Evolutionary conservation across 2,329 filamentous ascomycete species (phyloP), one percentile per base, ranked within the genome.

Genomic region (Basipetospora chlamydospora): DNA sequence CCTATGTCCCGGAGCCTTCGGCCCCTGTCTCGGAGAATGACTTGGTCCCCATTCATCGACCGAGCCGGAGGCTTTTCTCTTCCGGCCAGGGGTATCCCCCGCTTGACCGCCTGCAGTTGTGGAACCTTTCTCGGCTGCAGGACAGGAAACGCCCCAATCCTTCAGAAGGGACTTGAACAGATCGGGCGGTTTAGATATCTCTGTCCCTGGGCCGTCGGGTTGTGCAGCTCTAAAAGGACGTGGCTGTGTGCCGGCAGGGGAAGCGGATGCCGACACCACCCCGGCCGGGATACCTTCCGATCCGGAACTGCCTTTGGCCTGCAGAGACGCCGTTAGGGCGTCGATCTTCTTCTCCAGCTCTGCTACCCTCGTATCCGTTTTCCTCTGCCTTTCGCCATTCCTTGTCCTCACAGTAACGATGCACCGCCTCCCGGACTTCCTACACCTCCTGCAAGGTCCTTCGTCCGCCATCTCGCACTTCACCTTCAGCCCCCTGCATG

Each of bases 261-360:
- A 16, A 4, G 16, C 16, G n/a, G 13, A 15, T 4, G 26, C 4
- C n/a, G 11, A 3, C 8, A 12, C 26, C 8, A 12, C 10, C 7
- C 26, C 7, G 16, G 18, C 6, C 11, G 8, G 10, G 10, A 12
- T 18, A 21, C 16, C 29, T 11, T 16, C 7, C 10, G 29, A 10
- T 11, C 16, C 29, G 8, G 35, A 22, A 4, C 35, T 28, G 17
- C 26, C 21, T 13, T 28, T 31, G 12, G 35, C 26, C 31, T 84
- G 77, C 44, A 94, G 53, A 25, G 76, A 85, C 6, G 84, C 82
- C 6, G 83, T 93, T 52, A 94, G 55, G 7, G 80, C 82, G 61
- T 94, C 85, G 44, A 94, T 88, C 62, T 92, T 92, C 64, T 80
- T 85, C 63, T 94, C 86, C 35, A 95, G 66, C 61, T 94, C 86